Evolutionary conservation across 306 rosid genomes (phyloP), one percentile per base, ranked within the genome.

Genomic region (Begonia loranthoides): DNA sequence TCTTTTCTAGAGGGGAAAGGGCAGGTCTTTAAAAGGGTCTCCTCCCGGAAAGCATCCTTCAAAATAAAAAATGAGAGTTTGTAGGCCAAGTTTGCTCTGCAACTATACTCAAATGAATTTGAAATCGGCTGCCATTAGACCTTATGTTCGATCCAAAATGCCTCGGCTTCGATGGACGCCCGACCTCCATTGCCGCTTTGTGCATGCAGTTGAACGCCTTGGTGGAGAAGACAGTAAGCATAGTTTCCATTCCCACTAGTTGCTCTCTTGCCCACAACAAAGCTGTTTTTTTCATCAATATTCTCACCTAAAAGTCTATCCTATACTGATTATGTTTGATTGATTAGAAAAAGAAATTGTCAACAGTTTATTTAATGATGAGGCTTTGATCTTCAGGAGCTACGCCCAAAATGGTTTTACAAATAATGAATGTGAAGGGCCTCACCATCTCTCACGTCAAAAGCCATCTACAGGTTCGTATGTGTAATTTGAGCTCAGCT

Each of bases 381-480:
- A 3, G 28, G 10, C 15, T 45, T 64, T 49, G 67, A 34, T 61
- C 55, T 56, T 12, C 67, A 89, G 97, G 87, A 75, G 94, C 94
- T 19, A 79, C 97, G 2, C 95, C 97, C 49, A 89, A 85, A 81
- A 50, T 74, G 77, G 63, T 89, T 49, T 48, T 82, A 49, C 79
- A 76, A 65, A 67, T 79, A 17, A 89, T 89, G 97, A 70, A 82
- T 70, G 87, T 79, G 60, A 79, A 57, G 28, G 87, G 81, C 52
- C 81, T 89, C 4, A 82, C 79, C 24, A 68, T 89, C 73, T 68
- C 94, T 72, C 97, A 85, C 69, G 84, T 89, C 15, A 89, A 89
- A 70, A 84, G 97, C 69, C 97, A 89, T 69, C 94, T 89, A 63
- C 97, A 89, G 95, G 97, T 87, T 22, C 62, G 64, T 59, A 56